Evolutionary conservation across 306 rosid genomes (phyloP), one percentile per base, ranked within the genome.

Genomic region (Acacia melanoxylon): DNA sequence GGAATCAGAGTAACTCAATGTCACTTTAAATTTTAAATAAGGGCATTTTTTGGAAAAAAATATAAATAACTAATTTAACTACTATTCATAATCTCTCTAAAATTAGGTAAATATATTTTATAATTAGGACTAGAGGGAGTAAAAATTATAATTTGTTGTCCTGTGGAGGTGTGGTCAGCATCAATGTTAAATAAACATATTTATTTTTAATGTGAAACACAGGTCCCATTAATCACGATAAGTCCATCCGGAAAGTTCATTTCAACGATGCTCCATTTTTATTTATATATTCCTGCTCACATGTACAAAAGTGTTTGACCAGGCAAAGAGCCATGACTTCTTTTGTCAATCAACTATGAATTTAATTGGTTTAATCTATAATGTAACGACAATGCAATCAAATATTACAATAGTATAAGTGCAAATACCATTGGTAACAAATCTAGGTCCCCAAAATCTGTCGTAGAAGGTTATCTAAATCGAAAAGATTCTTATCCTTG

Each of bases 381-480:
- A 20, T 62, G 27, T 51, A 24, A 66, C 49, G 25, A 17, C 73
- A 75, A n/a, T 66, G 49, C 79, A 72, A 35, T 44, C 44, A 48
- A 31, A 54, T 25, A 46, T 29, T 40, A 65, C 62, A 78, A 45
- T 56, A 41, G 19, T 73, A 51, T 13, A 6, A 59, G 6, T 66
- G 73, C 44, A 75, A 59, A 37, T 66, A 59, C 42, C 70, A 31
- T n/a, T 24, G 11, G 62, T 7, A 65, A 74, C 41, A 74, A 54
- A 45, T 44, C 76, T 62, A 84, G 41, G 73, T 73, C 70, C 86
- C 51, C 65, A 56, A 77, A 68, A 83, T 61, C 41, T 59, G 66
- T 44, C 79, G 61, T 33, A 88, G 58, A 42, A 74, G 76, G 79
- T 71, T 67, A 68, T 83, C 79, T 76, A 81, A 78, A 66, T 35